These are phyloP conservation scores for Sporisorium reilianum DNA, from an alignment of 1,284 basidiomycete species.

Conservation along the genomic window DNA sequence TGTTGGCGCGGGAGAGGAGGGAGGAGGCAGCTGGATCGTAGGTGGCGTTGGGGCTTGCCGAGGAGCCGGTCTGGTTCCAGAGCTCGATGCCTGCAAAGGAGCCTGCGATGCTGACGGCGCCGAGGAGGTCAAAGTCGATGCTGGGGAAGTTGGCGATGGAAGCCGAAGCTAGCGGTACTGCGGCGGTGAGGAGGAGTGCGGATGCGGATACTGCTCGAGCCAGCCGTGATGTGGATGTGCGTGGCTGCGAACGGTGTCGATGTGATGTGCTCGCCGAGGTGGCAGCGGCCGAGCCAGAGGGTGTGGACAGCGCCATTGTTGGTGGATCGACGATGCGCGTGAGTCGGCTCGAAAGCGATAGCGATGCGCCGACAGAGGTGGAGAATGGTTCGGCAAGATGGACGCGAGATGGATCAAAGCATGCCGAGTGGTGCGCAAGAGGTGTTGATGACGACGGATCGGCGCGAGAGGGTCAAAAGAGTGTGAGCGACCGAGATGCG, in stretches of 20 bases:
- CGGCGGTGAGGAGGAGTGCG: constrained; percentile 32
- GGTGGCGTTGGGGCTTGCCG: constrained; percentile 43
- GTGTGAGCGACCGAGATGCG: constrained; percentile 6
- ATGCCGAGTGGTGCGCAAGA: constrained; percentile 10
- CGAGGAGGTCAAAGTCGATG: constrained; percentile 65
- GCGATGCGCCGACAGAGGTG: not conserved
- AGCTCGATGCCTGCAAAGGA: constrained; percentile 61
- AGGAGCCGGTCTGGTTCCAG: constrained; percentile 52
- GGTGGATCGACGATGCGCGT: not conserved
- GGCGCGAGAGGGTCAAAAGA: constrained; percentile 9
- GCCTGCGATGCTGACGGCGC: constrained; percentile 61
- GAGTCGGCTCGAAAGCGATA: not conserved
- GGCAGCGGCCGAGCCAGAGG: too few relatives aligned
- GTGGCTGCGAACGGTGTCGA: constrained; percentile 1
- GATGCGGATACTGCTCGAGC: constrained; percentile 25
- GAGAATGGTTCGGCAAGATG: not conserved
- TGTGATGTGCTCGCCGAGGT: constrained; percentile 17
- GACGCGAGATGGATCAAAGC: constrained; percentile 15
- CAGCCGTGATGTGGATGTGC: constrained; percentile 8
- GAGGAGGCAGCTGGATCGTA: constrained; percentile 58
- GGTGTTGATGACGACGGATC: not conserved
- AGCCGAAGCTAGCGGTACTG: constrained; percentile 24
- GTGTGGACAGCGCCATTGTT: constrained; percentile 5
- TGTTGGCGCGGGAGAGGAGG: constrained; percentile 56
- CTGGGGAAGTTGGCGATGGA: constrained; percentile 51